Evolutionary conservation across 345 rosid genomes (phyloP), one percentile per base, ranked within the genome.

Genomic region (Aquilaria sinensis): DNA sequence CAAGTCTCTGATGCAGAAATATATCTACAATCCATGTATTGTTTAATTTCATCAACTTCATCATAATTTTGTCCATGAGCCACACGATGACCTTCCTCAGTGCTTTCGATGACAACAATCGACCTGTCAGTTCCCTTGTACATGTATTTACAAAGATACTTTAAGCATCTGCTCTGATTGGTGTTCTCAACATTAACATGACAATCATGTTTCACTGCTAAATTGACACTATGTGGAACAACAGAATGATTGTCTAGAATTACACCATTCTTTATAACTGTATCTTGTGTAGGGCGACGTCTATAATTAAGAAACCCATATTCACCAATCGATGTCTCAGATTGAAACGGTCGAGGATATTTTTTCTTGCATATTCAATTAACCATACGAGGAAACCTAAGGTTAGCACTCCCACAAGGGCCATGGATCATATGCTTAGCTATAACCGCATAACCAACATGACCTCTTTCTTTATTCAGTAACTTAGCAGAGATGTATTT

Each of bases 391-490:
- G 48, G 61, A 5, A 29, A 12, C 1, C 45, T 5, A 1, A 2
- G 45, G n/a, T 43, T 57, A 4, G n/a, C 47, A 3, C 0, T 14
- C 11, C 47, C 45, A 13, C 61, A 2, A 30, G 41, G 60, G 0
- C 67, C 51, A 41, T 53, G 67, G 41, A 62, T 62, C 66, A 62
- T 62, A 32, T 30, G 31, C n/a, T 32, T 12, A 12, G 11, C 0
- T 0, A 62, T 37, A 1, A n/a, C 53, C 4, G 6, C 8, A 50
- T 3, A 6, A 5, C 23, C 23, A 23, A 23, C 23, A 23, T 1
- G 23, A 23, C 23, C 23, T 23, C 23, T 23, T 23, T 23, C 23
- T 23, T 23, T 23, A 23, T 23, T 23, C 23, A 23, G n/a, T 0
- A 62, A 12, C 45, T 51, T 56, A 0, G 57, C 57, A 3, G 32